Conservation (phyloP, 495 filamentous ascomycete genomes). For the Daldinia concentrica region DNA sequence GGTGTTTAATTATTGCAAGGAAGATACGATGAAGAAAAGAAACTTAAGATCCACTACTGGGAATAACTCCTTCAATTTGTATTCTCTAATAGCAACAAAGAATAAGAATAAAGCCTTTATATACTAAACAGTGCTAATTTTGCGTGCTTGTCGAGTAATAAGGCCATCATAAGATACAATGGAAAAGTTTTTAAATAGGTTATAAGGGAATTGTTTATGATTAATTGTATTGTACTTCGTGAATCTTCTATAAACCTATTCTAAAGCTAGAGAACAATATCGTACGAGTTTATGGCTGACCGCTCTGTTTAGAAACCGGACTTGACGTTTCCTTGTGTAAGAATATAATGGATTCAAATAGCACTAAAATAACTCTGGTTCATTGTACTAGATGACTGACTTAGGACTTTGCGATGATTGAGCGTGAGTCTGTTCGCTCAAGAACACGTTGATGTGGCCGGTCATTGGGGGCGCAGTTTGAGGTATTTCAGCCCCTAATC, state of each 20-base stretch:
- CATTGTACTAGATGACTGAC: neutral
- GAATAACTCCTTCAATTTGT: neutral
- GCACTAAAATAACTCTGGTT: neutral
- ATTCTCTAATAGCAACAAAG: neutral
- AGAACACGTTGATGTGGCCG: neutral
- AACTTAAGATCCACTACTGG: neutral
- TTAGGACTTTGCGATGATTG: neutral
- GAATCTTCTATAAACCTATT: neutral
- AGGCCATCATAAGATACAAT: neutral
- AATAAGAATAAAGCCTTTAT: conserved; percentile 9
- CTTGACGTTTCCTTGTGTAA: neutral
- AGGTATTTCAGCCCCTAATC: neutral
- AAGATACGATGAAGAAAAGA: neutral
- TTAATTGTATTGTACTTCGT: neutral
- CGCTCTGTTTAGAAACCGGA: neutral
- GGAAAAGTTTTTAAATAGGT: neutral
- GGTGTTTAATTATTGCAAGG: neutral
- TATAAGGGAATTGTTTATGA: neutral
- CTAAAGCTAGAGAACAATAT: neutral
- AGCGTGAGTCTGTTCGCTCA: neutral
- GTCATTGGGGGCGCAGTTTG: neutral
- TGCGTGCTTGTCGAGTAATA: neutral
- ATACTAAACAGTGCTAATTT: neutral
- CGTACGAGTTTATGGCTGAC: neutral
- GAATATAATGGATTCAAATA: neutral